Evolutionary conservation across 306 rosid species (phyloP), one percentile per base, ranked within the genome.

Genomic region (Dryas alaskensis): DNA sequence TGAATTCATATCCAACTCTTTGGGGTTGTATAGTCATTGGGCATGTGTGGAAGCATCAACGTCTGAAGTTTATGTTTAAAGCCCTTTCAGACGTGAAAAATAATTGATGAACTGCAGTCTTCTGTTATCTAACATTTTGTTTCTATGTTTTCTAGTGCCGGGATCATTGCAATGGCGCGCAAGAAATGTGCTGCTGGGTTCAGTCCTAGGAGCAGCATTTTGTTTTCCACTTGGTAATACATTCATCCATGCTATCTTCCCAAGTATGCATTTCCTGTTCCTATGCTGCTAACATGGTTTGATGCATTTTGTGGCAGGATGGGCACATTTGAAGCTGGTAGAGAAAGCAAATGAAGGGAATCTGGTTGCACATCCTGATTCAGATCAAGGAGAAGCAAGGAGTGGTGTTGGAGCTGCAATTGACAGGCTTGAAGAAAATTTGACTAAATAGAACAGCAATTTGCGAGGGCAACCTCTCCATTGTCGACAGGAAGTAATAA

Each of bases 121-220:
- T 27, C 1, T 12, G 37, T 58, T 44, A 13, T 60, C 70, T 78
- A 27, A 69, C 65, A 13, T 69, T 54, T 42, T 43, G 72, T 49
- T 43, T 65, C 79, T 63, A 74, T 64, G 55, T 66, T 16, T 57
- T 75, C 60, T 73, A 94, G 99, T 92, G 92, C 96, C 97, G 2
- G 96, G 98, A 84, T 85, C 98, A 10, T 78, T 88, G 70, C 76
- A n/a, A 44, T 92, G 98, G 97, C 92, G 98, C 19, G 93, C 88
- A 52, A 89, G 97, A 87, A 93, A 90, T 72, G 80, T 87, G 86
- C 83, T 70, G 1, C 78, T 93, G 76, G 99, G 99, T 76, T 86
- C 96, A 1, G 76, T 84, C 44, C 84, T 94, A 72, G 99, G 97
- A 78, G 97, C 96, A 53, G 89, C 84, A 10, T 54, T 94, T 73